Percentiles rank a stretch among this genome's conserved stretches.
phyloP scores from a whole-genome alignment of 164 flowering plant species.

The Nymphaea thermarum region DNA sequence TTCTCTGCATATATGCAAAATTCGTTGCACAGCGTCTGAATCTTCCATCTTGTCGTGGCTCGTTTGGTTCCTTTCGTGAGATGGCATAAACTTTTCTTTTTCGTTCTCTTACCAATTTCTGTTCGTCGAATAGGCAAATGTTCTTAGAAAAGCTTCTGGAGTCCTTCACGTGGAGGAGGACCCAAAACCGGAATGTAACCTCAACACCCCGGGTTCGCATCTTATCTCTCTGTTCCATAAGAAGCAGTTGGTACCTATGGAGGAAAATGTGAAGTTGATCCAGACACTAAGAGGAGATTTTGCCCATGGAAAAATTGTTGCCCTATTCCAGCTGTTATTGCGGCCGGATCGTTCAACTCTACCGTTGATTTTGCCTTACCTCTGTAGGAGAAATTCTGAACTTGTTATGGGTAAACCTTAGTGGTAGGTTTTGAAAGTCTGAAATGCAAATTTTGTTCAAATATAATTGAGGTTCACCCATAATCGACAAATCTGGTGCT shows the following conservation, averaged over 20 bases:
- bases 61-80: too few species aligned
- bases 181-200: constrained; percentile 94
- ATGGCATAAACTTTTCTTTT: neutral
- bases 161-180: constrained; percentile 88
- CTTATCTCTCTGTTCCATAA: constrained; percentile 53
- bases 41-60: too few species aligned
- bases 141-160: constrained; percentile 55
- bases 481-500: too few species aligned
- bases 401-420: too few species aligned
- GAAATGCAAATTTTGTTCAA: too few species aligned
- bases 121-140: constrained; percentile 55
- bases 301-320: constrained; percentile 97
- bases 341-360: constrained; percentile 88
- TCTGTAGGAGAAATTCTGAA: constrained; percentile 6
- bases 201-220: constrained; percentile 76
- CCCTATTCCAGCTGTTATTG: constrained; percentile 91
- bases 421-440: too few species aligned
- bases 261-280: constrained; percentile 94
- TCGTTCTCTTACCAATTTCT: neutral
- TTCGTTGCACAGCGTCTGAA: too few species aligned
- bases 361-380: constrained; percentile 80
- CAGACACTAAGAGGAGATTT: constrained; percentile 48
- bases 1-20: too few species aligned
- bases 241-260: constrained; percentile 67
- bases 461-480: too few species aligned